These are phyloP conservation scores for Pseudogymnoascus sp. DNA, from an alignment of 2,329 filamentous ascomycete species.

Conservation along the genomic window DNA sequence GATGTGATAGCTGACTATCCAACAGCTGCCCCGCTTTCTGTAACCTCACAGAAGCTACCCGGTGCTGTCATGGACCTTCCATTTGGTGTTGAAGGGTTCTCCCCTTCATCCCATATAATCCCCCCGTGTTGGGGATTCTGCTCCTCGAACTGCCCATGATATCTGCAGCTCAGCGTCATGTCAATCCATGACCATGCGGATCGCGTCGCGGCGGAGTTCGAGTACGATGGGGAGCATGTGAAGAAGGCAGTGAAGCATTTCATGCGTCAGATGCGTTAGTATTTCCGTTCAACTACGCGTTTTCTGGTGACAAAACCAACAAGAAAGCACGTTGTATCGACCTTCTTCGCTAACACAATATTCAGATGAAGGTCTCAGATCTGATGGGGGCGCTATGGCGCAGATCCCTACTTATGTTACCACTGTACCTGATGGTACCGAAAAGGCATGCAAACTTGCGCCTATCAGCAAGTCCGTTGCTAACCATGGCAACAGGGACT, in stretches of 20 bases:
- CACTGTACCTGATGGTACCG: slow-evolving; percentile 89
- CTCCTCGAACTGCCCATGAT: not conserved
- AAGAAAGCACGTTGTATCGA: slow-evolving; percentile 1
- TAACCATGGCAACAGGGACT: slow-evolving; percentile 50
- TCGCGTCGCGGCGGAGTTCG: slow-evolving; percentile 76
- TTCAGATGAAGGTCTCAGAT: slow-evolving; percentile 70
- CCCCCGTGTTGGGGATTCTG: not conserved
- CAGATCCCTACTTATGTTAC: slow-evolving; percentile 98
- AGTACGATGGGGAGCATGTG: slow-evolving; percentile 70
- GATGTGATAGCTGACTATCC: not conserved
- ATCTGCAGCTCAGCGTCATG: slow-evolving; percentile 47
- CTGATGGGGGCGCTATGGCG: slow-evolving; percentile 73
- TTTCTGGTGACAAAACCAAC: slow-evolving; percentile 7
- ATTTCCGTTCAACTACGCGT: slow-evolving; percentile 32
- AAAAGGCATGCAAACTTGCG: slow-evolving; percentile 60
- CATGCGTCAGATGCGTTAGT: slow-evolving; percentile 70
- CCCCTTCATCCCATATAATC: not conserved
- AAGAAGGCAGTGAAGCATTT: slow-evolving; percentile 80
- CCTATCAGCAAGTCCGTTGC: not conserved
- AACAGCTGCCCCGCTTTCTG: slow-evolving; percentile 3
- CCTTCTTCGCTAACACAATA: not conserved
- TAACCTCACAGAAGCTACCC: slow-evolving; percentile 3
- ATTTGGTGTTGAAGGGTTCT: not conserved
- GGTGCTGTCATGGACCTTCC: not conserved
- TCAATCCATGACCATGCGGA: slow-evolving; percentile 62